phyloP scores from a whole-genome alignment of 768 basidiomycete species.

The Psilocybe sp. region DNA sequence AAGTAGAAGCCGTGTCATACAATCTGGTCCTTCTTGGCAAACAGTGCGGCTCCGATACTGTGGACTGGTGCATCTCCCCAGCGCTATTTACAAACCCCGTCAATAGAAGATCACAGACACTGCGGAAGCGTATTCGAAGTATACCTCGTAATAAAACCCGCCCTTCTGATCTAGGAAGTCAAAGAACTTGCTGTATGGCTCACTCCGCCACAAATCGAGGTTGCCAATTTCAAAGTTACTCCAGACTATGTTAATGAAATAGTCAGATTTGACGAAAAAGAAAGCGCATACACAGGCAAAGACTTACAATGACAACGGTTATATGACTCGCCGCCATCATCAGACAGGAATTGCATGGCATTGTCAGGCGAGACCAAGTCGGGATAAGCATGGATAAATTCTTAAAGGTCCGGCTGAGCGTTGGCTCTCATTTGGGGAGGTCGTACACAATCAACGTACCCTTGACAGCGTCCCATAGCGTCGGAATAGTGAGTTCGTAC shows the following conservation, averaged over 20 bases:
- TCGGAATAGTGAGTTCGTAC: constrained; percentile 81
- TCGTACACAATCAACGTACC: constrained; percentile 36
- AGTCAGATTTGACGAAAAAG: constrained; percentile 3
- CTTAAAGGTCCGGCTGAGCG: constrained; percentile 33
- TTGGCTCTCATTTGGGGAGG: neutral
- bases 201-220: constrained; percentile 80
- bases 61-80: constrained; percentile 95
- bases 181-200: constrained; percentile 82
- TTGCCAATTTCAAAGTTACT: constrained; percentile 91
- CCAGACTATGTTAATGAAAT: constrained; percentile 57
- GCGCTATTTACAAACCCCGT: constrained; percentile 39
- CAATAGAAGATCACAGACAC: neutral
- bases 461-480: constrained; percentile 78
- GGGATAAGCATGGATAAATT: constrained; percentile 68
- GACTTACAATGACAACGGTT: constrained; percentile 72
- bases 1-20: constrained; percentile 21
- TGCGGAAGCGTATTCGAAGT: neutral
- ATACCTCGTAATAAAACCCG: constrained; percentile 85
- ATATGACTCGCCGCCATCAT: constrained; percentile 70
- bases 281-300: neutral
- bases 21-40: constrained; percentile 85
- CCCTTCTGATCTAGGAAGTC: constrained; percentile 76
- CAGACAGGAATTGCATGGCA: constrained; percentile 78
- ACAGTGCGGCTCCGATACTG: constrained; percentile 86
- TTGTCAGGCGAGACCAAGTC: constrained; percentile 64